Base-by-base conservation (phyloP, 164 flowering plant genomes). In the Kalanchoe fedtschenkoi region DNA sequence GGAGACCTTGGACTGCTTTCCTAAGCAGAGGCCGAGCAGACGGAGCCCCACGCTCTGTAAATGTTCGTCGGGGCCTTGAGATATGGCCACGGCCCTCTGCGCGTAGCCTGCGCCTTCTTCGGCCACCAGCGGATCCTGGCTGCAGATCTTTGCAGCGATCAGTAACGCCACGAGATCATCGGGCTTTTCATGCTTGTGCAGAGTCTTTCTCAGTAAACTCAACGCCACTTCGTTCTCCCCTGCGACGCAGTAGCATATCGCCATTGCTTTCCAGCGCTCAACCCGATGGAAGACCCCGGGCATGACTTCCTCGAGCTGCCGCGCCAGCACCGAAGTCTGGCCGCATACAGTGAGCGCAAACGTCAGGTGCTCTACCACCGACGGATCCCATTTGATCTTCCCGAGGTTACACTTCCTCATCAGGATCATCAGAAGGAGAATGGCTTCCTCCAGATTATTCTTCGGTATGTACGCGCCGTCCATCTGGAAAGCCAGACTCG, bases 371-470 rank as follows among this genome's bases (percentile, higher is more conserved):
- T 90, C 83, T 32, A 93, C 51, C 32, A 93, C 74, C 22, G 92
- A 80, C 13, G 92, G 86, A 60, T 93, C 99, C 92, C 96, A 93
- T 38, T 53, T 68, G 32, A 85, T 81, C 63, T 62, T 80, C 51
- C 72, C 70, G 19, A 70, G 78, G 58, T 61, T 21, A 72, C 68
- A 63, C 65, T 80, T 86, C 73, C 82, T 78, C 24, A 93, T 70
- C 28, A 90, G 65, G 67, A 90, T 75, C 67, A 87, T 62, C 43
- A 90, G 69, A 65, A 93, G 72, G 60, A 93, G 89, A 69, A 84
- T 42, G 15, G 97, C 92, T 66, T 93, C 97, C 75, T 93, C 99
- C 57, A 85, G 46, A 65, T 93, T 93, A 83, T 90, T 88, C 71
- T 77, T 79, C 8, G 96, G 97, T 32, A 85, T 77, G 71, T 81